Conservation (phyloP, 306 rosid genomes). For the Vicia villosa region DNA sequence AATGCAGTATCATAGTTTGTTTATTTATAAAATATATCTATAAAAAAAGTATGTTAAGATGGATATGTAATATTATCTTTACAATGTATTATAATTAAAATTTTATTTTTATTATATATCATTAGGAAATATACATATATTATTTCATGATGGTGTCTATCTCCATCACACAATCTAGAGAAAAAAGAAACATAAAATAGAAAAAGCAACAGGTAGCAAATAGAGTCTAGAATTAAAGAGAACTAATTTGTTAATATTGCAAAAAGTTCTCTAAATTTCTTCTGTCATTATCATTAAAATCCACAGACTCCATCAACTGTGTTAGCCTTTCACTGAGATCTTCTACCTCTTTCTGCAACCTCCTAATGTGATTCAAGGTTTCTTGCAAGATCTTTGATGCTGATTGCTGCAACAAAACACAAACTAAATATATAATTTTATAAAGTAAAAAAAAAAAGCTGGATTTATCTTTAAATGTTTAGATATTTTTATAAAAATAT, state of each 20-base stretch:
- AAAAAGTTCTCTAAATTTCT: slow-evolving; percentile 37
- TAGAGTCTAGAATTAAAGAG: slow-evolving; percentile 1
- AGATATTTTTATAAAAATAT: too few species aligned
- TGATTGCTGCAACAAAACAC: slow-evolving; percentile 41
- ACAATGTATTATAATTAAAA: background rate
- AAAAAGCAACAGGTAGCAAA: background rate
- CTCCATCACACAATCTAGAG: background rate
- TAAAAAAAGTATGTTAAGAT: too few species aligned
- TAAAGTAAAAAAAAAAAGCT: too few species aligned
- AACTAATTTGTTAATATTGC: slow-evolving; percentile 18
- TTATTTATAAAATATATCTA: too few species aligned
- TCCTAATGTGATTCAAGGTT: slow-evolving; percentile 43
- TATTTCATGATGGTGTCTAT: background rate
- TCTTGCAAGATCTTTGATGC: slow-evolving; percentile 41
- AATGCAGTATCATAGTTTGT: too few species aligned
- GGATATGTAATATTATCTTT: background rate
- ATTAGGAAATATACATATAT: background rate
- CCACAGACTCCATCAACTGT: slow-evolving; percentile 42
- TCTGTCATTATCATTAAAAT: slow-evolving; percentile 45
- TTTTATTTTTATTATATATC: background rate
- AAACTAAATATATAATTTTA: background rate
- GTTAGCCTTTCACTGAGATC: slow-evolving; percentile 44
- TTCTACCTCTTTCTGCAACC: slow-evolving; percentile 52
- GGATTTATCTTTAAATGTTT: too few species aligned
- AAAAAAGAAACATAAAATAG: background rate